Conservation (phyloP, 2,329 filamentous ascomycete genomes). For the Diplodia seriata region DNA sequence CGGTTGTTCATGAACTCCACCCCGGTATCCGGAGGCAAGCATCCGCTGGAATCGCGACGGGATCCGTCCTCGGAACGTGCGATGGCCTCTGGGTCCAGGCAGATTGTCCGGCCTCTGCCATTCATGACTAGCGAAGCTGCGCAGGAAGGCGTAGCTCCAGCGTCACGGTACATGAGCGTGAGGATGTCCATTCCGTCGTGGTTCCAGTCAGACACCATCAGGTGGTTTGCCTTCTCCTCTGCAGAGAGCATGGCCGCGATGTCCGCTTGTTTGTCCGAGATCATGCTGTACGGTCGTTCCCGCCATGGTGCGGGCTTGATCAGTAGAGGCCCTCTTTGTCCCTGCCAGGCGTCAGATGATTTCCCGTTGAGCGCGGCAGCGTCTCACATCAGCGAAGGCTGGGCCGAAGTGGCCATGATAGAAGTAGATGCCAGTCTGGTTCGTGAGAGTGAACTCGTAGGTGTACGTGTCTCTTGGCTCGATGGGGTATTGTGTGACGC, state of each 20-base stretch:
- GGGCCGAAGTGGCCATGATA: conserved; percentile 64
- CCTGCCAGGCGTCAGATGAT: conserved; percentile 55
- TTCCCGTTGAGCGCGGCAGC: rapidly evolving
- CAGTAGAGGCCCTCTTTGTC: conserved; percentile 63
- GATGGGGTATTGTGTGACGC: conserved; percentile 62
- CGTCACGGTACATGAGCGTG: conserved; percentile 53
- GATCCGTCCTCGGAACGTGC: conserved; percentile 40
- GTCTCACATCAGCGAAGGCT: conserved; percentile 3
- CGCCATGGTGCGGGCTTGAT: conserved; percentile 51
- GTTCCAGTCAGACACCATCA: conserved; percentile 65
- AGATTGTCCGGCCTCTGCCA: conserved; percentile 64
- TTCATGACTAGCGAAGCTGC: conserved; percentile 69
- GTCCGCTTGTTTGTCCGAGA: conserved; percentile 51
- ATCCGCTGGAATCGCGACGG: neutral
- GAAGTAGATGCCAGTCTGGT: conserved; percentile 65
- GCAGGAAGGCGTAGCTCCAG: conserved; percentile 59
- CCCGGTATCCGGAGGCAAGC: neutral
- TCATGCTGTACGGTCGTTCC: conserved; percentile 58
- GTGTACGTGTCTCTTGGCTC: conserved; percentile 56
- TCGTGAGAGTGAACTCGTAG: conserved; percentile 61
- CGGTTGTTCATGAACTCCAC: neutral
- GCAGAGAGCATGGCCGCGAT: conserved; percentile 58
- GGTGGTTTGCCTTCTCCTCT: conserved; percentile 54
- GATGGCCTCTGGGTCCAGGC: conserved; percentile 56
- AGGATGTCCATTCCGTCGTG: conserved; percentile 60